Base-by-base conservation (phyloP, 2,329 filamentous ascomycete species). In the Cladosporium austrohemisphaericum region DNA sequence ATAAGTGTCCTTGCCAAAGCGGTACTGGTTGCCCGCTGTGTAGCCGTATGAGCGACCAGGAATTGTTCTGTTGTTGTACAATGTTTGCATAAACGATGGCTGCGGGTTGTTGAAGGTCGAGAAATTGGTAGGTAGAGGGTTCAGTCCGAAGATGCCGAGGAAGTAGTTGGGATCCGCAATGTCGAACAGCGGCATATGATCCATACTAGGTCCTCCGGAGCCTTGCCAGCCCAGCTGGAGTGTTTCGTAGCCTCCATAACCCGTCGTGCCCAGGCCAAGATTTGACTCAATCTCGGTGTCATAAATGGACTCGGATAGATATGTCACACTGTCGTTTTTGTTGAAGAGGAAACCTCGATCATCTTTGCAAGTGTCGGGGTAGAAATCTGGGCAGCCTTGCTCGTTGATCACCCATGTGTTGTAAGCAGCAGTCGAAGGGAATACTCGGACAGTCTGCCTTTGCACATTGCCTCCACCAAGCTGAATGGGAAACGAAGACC, bases 281-380 rank as follows among this genome's bases (percentile, higher is more conserved):
- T 81, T 77, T 18, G 65, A 60, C 55, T 77, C 73, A 22, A 84
- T 69, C 38, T 79, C 81, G 29, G 86, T 71, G 54, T 79, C 70
- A 72, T 77, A 87, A 31, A 74, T 73, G 32, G 82, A 84, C 41
- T 85, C 72, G 1, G 76, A 56, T 14, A 71, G 68, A 82, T 83
- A 88, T 31, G 77, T 77, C 10, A 70, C 70, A 2, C 84, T 87
- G 33, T 71, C 61, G 11, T 67, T 69, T 6, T 71, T 67, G 50
- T 78, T 71, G 63, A 80, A 87, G 7, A 64, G 40, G 32, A 43
- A 49, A 3, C 67, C 67, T 4, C 67, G 59, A 36, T 53, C 49
- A 31, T 61, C 53, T 16, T 50, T 47, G 52, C 67, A 69, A 36
- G 62, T 51, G 19, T 46, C 43, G n/a, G 58, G 57, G 32, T 62